Percentiles rank a stretch among this genome's conserved stretches.
These are phyloP conservation scores for Acanthamoeba royreba DNA, from an alignment of 208 protist genomes.

Conservation along the genomic window DNA sequence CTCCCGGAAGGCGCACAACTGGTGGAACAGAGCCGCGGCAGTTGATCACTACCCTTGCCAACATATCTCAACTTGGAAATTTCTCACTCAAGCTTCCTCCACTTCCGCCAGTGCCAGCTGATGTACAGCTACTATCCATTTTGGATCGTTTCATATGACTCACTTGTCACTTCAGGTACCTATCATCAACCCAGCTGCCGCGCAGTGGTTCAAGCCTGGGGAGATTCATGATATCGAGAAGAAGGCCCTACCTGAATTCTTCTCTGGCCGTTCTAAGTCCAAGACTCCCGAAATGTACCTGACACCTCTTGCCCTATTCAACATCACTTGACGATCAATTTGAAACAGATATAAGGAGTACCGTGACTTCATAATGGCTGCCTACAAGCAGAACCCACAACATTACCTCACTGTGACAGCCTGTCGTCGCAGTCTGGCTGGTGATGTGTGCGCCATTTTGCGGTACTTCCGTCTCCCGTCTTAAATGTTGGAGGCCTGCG, in stretches of 20 bases:
- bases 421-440: constrained; percentile 75
- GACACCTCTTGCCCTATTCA: neutral
- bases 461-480: neutral
- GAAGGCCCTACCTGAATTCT: constrained; percentile 76
- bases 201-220: constrained; percentile 73
- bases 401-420: constrained; percentile 78
- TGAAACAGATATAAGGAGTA: constrained; percentile 74
- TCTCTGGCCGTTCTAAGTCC: constrained; percentile 55
- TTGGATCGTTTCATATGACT: too few species aligned
- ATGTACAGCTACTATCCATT: neutral
- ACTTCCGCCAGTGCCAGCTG: neutral
- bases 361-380: constrained; percentile 79
- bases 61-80: neutral
- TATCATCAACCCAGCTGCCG: neutral
- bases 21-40: neutral
- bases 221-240: constrained; percentile 73
- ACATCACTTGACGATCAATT: neutral
- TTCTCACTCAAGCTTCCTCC: neutral
- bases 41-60: neutral
- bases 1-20: neutral
- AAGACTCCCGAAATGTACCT: constrained; percentile 71
- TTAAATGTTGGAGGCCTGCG: neutral
- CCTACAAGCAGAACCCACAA: constrained; percentile 70
- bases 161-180: too few species aligned
- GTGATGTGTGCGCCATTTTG: constrained; percentile 72